These are phyloP conservation scores for Quercus parvula DNA, from an alignment of 306 rosid genomes.

Conservation along the genomic window DNA sequence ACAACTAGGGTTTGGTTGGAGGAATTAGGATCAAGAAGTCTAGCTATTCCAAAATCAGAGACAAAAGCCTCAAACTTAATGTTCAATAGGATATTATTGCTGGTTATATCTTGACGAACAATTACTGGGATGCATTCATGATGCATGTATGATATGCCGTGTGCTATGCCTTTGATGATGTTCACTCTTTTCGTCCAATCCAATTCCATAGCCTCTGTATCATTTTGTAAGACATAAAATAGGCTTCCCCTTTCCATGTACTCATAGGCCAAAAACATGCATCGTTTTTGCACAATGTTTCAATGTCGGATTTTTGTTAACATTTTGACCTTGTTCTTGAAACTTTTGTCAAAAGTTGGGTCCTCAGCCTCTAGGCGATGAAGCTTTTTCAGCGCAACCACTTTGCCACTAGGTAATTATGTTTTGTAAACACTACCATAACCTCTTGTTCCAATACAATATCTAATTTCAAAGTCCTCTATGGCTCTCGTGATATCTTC, in stretches of 20 bases:
- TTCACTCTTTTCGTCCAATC: constrained; percentile 8
- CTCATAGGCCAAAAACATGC: too few species aligned
- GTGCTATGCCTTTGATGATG: constrained; percentile 4
- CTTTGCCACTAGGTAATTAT: background rate
- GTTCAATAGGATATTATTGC: too few species aligned
- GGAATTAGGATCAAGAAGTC: background rate
- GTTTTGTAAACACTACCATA: too few species aligned
- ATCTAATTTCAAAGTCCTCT: too few species aligned
- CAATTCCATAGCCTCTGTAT: constrained; percentile 6
- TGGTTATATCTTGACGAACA: background rate
- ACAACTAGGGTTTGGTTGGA: background rate
- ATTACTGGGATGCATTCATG: constrained; percentile 5
- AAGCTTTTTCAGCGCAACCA: constrained; percentile 14
- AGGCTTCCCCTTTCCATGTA: too few species aligned
- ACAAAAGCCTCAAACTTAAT: too few species aligned
- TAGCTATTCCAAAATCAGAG: too few species aligned
- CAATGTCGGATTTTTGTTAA: too few species aligned
- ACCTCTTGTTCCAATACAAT: too few species aligned
- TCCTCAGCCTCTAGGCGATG: background rate
- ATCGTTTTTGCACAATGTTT: too few species aligned
- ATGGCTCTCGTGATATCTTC: too few species aligned
- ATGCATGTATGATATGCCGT: constrained; percentile 16
- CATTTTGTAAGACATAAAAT: background rate
- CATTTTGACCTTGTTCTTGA: too few species aligned
- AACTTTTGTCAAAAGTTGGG: background rate